phyloP scores from a whole-genome alignment of 1,139 yeast species.

The Yamadazyma triangularis region DNA sequence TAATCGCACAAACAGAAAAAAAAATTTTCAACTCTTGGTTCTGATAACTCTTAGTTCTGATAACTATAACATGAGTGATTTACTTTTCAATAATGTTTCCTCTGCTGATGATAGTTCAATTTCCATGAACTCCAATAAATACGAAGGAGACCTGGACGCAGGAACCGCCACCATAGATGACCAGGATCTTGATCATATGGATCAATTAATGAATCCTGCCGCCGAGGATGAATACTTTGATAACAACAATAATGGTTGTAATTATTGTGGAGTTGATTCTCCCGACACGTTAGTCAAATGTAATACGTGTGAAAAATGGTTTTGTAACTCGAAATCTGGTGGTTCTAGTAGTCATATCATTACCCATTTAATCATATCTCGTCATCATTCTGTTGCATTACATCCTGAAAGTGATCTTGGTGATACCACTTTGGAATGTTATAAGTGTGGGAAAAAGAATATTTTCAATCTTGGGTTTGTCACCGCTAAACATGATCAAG shows the following conservation, averaged over 20 bases:
- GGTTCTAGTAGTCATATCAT: constrained; percentile 77
- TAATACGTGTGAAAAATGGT: constrained; percentile 79
- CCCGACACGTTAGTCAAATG: constrained; percentile 72
- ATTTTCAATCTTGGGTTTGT: constrained; percentile 84
- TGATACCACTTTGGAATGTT: constrained; percentile 82
- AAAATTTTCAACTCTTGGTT: no score
- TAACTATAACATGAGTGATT: no score
- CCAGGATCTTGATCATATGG: constrained; percentile 3
- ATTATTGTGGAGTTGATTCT: constrained; percentile 75
- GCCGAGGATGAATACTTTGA: constrained; percentile 5
- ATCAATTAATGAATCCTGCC: constrained; percentile 5
- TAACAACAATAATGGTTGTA: constrained; percentile 27
- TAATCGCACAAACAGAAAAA: no score
- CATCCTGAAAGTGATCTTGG: constrained; percentile 85
- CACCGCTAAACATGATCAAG: constrained; percentile 81
- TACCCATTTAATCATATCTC: constrained; percentile 77
- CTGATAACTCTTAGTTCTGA: no score
- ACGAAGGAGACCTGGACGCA: no score
- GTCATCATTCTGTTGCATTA: constrained; percentile 69
- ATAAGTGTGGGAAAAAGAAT: constrained; percentile 81
- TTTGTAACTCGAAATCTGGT: constrained; percentile 73
- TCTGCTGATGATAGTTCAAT: no score
- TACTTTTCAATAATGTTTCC: no score
- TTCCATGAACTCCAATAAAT: no score
- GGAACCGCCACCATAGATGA: constrained; percentile 4